phyloP scores from a whole-genome alignment of 73 alveolate genomes.

The Paramecium pentaurelia region DNA sequence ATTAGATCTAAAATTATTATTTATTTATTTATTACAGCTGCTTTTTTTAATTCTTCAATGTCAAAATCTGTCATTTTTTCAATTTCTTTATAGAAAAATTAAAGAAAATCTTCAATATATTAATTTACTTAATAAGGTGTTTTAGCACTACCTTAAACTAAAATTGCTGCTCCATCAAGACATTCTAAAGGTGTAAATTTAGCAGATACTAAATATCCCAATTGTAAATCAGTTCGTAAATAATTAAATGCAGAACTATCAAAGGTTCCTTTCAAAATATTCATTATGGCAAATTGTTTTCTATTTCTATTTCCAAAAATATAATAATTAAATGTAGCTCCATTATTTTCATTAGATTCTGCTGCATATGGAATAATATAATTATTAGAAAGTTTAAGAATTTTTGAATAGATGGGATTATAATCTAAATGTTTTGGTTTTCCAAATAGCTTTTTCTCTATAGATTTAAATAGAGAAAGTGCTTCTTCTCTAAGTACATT shows the following conservation, averaged over 20 bases:
- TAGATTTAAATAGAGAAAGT: neutral
- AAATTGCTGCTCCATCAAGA: neutral
- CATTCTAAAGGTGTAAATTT: neutral
- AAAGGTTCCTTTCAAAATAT: neutral
- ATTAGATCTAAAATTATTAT: neutral
- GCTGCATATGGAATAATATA: neutral
- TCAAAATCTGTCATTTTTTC: neutral
- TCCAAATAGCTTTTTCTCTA: neutral
- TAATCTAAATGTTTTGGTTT: slow-evolving; percentile 6
- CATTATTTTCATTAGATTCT: neutral
- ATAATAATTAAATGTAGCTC: slow-evolving; percentile 2
- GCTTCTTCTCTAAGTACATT: neutral
- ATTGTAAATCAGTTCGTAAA: neutral
- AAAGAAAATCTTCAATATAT: neutral
- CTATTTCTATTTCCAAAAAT: neutral
- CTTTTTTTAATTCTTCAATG: neutral
- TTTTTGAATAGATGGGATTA: neutral
- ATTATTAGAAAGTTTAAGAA: neutral
- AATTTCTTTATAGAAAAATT: neutral
- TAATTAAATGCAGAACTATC: neutral
- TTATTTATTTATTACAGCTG: neutral
- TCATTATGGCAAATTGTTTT: slow-evolving; percentile 20
- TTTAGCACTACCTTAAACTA: neutral
- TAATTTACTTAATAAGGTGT: neutral
- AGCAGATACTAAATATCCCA: neutral